These are phyloP conservation scores for Leccinum arenicola DNA, from an alignment of 768 basidiomycete species.

Conservation along the genomic window DNA sequence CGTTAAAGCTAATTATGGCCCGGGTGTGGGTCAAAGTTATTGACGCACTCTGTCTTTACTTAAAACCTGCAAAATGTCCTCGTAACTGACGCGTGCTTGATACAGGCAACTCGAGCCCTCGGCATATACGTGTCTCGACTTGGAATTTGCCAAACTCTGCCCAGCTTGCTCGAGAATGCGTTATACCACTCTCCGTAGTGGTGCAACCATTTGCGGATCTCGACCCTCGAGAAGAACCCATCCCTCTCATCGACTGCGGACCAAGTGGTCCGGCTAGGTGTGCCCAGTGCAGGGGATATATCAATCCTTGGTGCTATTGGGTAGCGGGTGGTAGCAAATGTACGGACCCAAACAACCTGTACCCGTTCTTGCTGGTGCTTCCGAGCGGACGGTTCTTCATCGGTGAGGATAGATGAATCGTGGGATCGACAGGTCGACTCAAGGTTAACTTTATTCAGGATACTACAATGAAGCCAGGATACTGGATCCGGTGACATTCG, in stretches of 20 bases:
- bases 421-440: background rate
- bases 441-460: constrained; percentile 33
- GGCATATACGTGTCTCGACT: constrained; percentile 84
- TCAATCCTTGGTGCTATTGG: constrained; percentile 94
- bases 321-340: constrained; percentile 78
- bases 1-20: background rate
- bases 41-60: background rate
- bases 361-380: constrained; percentile 72
- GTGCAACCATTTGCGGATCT: constrained; percentile 89
- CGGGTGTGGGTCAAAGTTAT: background rate
- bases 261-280: constrained; percentile 80
- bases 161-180: constrained; percentile 75
- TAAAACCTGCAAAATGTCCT: background rate
- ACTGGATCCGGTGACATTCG: constrained; percentile 62
- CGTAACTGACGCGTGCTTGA: constrained; percentile 15
- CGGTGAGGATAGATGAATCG: constrained; percentile 39
- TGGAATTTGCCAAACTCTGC: constrained; percentile 84
- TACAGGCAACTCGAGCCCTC: constrained; percentile 85
- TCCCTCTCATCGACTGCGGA: constrained; percentile 76
- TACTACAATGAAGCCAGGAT: constrained; percentile 84
- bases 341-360: constrained; percentile 82
- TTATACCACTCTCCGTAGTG: constrained; percentile 79
- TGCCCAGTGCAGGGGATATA: constrained; percentile 78
- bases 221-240: constrained; percentile 71
- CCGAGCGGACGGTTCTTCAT: constrained; percentile 70